Percentiles rank a stretch among this genome's conserved stretches.
These are phyloP conservation scores for Microbotryum saponariae DNA, from an alignment of 1,284 basidiomycete genomes.

Conservation along the genomic window DNA sequence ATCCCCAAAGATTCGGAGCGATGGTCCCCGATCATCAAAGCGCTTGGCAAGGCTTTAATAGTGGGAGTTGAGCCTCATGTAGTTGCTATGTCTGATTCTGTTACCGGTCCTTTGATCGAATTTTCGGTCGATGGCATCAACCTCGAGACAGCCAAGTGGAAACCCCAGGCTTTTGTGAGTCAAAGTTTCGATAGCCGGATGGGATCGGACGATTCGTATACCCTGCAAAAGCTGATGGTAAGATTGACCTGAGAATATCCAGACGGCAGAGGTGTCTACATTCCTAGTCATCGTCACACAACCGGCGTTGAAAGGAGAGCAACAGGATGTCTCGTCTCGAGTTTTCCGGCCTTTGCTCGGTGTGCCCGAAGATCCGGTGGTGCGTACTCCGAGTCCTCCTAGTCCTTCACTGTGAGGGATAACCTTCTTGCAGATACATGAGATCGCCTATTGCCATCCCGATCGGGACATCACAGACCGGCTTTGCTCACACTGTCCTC, in stretches of 20 bases:
- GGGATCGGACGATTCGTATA: no score
- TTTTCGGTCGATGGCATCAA: conserved; percentile 2
- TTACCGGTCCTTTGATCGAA: conserved; percentile 10
- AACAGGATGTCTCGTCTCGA: conserved; percentile 47
- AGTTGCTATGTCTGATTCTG: conserved; percentile 8
- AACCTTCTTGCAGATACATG: no score
- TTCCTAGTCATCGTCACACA: conserved; percentile 13
- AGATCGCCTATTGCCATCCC: background rate
- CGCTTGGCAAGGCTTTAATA: conserved; percentile 1
- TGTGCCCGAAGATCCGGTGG: conserved; percentile 51
- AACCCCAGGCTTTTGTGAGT: conserved; percentile 8
- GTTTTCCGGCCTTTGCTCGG: conserved; percentile 50
- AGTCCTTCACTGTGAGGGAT: background rate
- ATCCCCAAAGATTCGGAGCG: conserved; percentile 6
- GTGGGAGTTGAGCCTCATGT: background rate
- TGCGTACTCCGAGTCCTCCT: background rate
- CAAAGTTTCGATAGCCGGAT: no score
- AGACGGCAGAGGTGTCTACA: background rate
- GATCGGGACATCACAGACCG: conserved; percentile 40
- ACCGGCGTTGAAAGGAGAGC: conserved; percentile 3
- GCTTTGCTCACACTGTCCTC: conserved; percentile 51
- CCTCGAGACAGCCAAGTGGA: conserved; percentile 4
- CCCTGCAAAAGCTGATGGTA: no score
- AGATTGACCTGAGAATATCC: background rate
- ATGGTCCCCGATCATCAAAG: background rate